Conservation (phyloP, 2,329 filamentous ascomycete species). For the Cordyceps javanica region DNA sequence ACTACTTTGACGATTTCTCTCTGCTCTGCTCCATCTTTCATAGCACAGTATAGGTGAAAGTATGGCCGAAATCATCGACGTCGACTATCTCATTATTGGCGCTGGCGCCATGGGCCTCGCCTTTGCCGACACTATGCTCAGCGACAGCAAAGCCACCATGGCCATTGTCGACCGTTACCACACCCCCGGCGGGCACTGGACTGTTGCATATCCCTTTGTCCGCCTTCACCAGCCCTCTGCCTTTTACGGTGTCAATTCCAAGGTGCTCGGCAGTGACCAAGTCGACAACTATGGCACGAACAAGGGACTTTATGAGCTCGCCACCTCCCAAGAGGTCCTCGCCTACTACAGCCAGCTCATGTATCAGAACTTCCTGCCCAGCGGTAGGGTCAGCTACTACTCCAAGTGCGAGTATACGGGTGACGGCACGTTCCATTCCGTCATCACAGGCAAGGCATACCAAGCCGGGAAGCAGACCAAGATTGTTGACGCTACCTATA, state of each 20-base stretch:
- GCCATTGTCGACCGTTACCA: conserved; percentile 8
- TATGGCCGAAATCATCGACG: background rate
- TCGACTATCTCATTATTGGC: conserved; percentile 9
- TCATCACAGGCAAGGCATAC: background rate
- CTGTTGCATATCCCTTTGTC: conserved; percentile 8
- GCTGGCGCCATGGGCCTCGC: conserved; percentile 7
- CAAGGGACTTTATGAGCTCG: conserved; percentile 3
- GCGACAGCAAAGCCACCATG: conserved; percentile 1
- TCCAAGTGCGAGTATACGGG: conserved; percentile 6
- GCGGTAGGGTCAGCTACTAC: background rate
- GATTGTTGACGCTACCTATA: conserved; percentile 8
- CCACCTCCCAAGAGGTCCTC: conserved; percentile 9
- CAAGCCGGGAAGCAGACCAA: background rate
- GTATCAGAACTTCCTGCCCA: background rate
- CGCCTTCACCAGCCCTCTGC: conserved; percentile 4
- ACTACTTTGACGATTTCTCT: too few species aligned
- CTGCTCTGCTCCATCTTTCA: too few species aligned
- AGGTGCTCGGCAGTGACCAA: background rate
- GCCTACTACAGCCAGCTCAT: conserved; percentile 8
- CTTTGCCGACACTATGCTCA: conserved; percentile 10
- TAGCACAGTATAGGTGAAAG: background rate
- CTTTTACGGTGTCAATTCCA: conserved; percentile 9
- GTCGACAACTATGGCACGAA: conserved; percentile 8
- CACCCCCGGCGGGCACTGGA: conserved; percentile 10
- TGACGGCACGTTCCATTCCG: background rate